Base-by-base conservation (phyloP, 164 flowering plant genomes). In the Stephania yunnanensis region DNA sequence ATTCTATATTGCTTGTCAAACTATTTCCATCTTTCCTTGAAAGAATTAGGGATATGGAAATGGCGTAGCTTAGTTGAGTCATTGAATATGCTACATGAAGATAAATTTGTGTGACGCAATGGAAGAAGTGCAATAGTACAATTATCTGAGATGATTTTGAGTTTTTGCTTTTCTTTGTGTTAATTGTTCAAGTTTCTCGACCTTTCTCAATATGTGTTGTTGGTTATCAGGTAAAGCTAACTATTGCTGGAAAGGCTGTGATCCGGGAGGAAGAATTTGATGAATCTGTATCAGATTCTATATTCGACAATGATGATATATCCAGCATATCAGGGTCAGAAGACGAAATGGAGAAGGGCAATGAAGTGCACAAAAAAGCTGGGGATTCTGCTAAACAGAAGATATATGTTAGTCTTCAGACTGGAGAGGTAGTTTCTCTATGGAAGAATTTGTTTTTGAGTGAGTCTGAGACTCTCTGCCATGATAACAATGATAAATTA, bases 311-410 rank as follows among this genome's bases (percentile, higher is more conserved):
- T 71, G 87, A 75, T 77, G 99, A 95, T 74, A 78, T 95, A 52
- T 95, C 99, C 9, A 95, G 99, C 80, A 91, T 93, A 83, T 95
- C 99, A 3, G 99, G 99, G 13, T 95, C 99, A 45, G 99, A 95
- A 64, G 97, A 92, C 75, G 98, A 95, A 83, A 81, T 58, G 71
- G 97, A 91, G 11, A 81, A 78, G 68, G 83, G 71, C 63, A 74
- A 70, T 81, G 84, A 71, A 48, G 15, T 48, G 25, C 74, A 77
- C 22, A 75, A 73, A 69, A 81, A 75, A 73, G 20, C 42, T 10
- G 68, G 55, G 45, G 85, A 75, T 36, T 73, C 42, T 72, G 22
- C 25, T 46, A 90, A 83, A 86, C 81, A 78, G 70, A 94, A 90
- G 78, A 11, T 92, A 48, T 87, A 84, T 79, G 31, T 90, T 73